Base-by-base conservation (phyloP, 2,329 filamentous ascomycete species). In the Fusarium denticulatum region DNA sequence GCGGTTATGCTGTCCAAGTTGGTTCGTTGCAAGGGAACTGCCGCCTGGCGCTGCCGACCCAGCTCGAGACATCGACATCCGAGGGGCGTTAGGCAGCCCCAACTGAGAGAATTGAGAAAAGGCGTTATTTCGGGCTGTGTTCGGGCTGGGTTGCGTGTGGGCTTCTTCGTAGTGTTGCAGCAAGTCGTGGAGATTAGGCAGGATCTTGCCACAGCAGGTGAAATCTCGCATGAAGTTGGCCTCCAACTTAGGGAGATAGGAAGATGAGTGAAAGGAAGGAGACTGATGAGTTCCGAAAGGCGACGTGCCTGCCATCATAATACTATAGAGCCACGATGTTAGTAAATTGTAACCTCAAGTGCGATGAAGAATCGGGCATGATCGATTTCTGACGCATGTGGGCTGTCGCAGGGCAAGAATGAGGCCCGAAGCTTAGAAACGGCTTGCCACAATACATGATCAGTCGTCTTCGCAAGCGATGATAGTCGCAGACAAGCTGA, bases 211-310 rank as follows among this genome's bases (percentile, higher is more conserved):
- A 84, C 96, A 99, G 85, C 96, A 99, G 59, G 93, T 93, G 84
- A 98, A 98, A 84, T 98, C 95, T 83, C 93, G 93, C 94, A 98
- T 97, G 82, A 98, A 99, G 80, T 96, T 96, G 70, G 96, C 96
- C 83, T 99, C 96, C 80, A 98, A 91, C 83, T 97, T 98, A 15
- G 95, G 96, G 4, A 98, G 89, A 81, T 98, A 98, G 32, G 96
- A 98, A 12, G 95, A 97, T 2, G 96, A 98, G 83, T 98, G 96
- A 78, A 94, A 97, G 3, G 96, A 98, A 1, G 96, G 94, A n/a
- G 95, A 97, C 82, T 95, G 93, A 78, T 95, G 90, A 65, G 88
- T 91, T 53, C 79, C 81, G 79, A 96, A 97, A 16, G 96, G 96
- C n/a, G 96, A 98, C 24, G 95, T 98, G 79, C 96, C 95, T 68